phyloP scores from a whole-genome alignment of 257 asterid species.

The Paulownia fortunei region DNA sequence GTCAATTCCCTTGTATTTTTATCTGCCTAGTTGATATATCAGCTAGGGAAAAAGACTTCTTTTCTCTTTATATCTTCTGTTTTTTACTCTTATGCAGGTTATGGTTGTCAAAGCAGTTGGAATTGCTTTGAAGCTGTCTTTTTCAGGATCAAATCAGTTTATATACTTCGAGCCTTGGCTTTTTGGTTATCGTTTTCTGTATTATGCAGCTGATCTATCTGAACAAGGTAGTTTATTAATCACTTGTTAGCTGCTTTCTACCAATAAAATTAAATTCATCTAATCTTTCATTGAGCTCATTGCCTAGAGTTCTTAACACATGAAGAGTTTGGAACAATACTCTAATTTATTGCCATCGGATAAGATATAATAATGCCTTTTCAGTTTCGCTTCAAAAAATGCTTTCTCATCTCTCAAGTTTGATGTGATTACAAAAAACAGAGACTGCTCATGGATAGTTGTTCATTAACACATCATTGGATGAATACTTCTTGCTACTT shows the following conservation, averaged over 20 bases:
- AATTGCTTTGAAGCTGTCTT: conserved; percentile 69
- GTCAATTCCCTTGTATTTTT: conserved; percentile 33
- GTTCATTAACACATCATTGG: neutral
- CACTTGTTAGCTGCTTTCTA: neutral
- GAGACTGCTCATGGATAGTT: neutral
- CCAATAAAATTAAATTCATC: neutral
- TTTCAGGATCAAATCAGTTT: conserved; percentile 77
- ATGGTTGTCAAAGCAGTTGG: conserved; percentile 86
- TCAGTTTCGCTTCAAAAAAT: neutral
- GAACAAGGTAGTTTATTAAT: conserved; percentile 60
- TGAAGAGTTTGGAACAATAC: neutral
- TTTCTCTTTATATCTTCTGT: neutral
- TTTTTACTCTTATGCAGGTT: conserved; percentile 48
- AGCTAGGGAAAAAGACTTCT: neutral
- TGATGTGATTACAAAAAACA: too few relatives aligned
- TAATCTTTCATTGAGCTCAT: neutral
- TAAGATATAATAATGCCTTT: neutral
- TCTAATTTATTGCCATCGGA: neutral
- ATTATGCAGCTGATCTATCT: conserved; percentile 74
- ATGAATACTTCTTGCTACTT: neutral
- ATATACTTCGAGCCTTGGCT: conserved; percentile 79
- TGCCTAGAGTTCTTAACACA: neutral
- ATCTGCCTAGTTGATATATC: neutral
- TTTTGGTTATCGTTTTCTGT: conserved; percentile 57
- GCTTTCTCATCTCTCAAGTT: neutral